Percentiles rank a stretch among this genome's conserved stretches.
Evolutionary conservation across 2,329 filamentous ascomycete species (phyloP).

Genomic region (Colletotrichum sp.): DNA sequence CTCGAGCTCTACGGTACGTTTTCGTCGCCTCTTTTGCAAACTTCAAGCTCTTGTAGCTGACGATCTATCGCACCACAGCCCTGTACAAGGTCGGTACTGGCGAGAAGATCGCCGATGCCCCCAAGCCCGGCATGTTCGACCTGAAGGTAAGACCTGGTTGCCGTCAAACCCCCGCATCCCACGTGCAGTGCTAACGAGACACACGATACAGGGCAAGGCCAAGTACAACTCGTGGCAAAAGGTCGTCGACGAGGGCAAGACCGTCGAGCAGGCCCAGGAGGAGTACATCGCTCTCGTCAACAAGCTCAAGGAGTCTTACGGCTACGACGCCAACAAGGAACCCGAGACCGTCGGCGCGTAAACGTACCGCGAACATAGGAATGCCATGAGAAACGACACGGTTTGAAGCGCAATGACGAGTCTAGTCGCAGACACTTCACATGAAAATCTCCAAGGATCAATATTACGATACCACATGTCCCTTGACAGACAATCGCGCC

Average conservation of each 20-base stretch:
- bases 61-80: constrained; percentile 37
- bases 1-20: constrained; percentile 65
- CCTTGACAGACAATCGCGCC: background rate
- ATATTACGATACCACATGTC: constrained; percentile 17
- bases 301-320: constrained; percentile 72
- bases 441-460: background rate
- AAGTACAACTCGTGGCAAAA: constrained; percentile 83
- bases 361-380: background rate
- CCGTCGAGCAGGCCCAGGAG: constrained; percentile 72
- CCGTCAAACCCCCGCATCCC: background rate
- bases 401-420: background rate
- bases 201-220: constrained; percentile 68
- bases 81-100: constrained; percentile 64
- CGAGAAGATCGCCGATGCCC: constrained; percentile 61
- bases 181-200: background rate
- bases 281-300: constrained; percentile 78
- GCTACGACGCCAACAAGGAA: constrained; percentile 68
- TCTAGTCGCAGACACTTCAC: background rate
- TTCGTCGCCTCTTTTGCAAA: background rate
- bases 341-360: constrained; percentile 59
- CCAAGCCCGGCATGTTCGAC: constrained; percentile 72
- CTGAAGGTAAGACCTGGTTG: constrained; percentile 58
- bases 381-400: constrained; percentile 11
- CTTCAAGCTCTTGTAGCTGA: background rate
- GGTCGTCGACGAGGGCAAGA: constrained; percentile 66